These are phyloP conservation scores for Globisporangium paddicum DNA, from an alignment of 352 stramenopile species.

Conservation along the genomic window DNA sequence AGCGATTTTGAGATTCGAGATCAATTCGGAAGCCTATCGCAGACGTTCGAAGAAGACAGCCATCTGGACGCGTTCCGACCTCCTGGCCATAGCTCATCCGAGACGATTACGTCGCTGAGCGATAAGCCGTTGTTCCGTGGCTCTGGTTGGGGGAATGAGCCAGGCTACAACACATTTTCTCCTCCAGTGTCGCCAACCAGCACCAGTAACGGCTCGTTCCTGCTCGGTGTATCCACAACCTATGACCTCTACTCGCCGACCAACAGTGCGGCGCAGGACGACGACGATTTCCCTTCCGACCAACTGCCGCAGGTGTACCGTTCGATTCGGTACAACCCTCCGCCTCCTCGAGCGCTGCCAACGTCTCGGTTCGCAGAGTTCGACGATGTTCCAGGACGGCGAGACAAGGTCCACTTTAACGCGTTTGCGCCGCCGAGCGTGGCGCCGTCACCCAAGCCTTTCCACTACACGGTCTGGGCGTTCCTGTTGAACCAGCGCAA, in stretches of 20 bases:
- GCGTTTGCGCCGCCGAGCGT: constrained; percentile 65
- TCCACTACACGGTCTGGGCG: constrained; percentile 69
- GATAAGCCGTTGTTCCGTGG: constrained; percentile 7
- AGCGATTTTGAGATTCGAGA: constrained; percentile 13
- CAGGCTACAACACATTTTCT: constrained; percentile 45
- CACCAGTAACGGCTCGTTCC: constrained; percentile 20
- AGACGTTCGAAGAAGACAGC: constrained; percentile 12
- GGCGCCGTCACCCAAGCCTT: constrained; percentile 48
- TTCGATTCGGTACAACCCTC: constrained; percentile 50
- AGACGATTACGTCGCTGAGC: constrained; percentile 10
- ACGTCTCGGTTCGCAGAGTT: constrained; percentile 27
- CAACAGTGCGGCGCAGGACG: constrained; percentile 33
- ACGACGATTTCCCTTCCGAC: constrained; percentile 55
- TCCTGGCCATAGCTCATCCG: constrained; percentile 12
- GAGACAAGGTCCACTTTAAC: constrained; percentile 77
- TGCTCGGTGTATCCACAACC: constrained; percentile 7
- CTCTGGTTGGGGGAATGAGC: too few species aligned
- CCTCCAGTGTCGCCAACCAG: constrained; percentile 29
- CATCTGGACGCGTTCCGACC: constrained; percentile 7
- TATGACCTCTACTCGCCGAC: constrained; percentile 58
- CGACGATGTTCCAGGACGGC: constrained; percentile 32
- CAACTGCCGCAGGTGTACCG: constrained; percentile 71
- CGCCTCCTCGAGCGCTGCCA: constrained; percentile 15
- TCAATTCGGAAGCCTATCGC: constrained; percentile 8
- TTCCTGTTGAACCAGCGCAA: constrained; percentile 65